phyloP scores from a whole-genome alignment of 352 stramenopile species.

The Globisporangium canariense region DNA sequence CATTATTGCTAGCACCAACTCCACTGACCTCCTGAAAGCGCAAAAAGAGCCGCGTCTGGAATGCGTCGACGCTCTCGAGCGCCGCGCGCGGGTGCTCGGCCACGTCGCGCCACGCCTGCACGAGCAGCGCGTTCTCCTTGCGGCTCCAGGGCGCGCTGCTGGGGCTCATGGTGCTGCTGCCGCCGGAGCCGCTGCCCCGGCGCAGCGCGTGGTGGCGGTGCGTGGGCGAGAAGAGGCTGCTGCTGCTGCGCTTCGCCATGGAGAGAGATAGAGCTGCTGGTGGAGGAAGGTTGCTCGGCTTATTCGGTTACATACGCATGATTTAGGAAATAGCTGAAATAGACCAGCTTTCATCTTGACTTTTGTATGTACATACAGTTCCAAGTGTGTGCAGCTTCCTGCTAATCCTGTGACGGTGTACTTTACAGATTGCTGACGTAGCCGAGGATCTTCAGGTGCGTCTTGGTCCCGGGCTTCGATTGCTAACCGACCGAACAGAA shows the following conservation, averaged over 20 bases:
- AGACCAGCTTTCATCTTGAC: no score
- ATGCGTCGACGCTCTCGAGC: conserved; percentile 16
- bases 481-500: no score
- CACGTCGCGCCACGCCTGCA: conserved; percentile 15
- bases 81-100: conserved; percentile 6
- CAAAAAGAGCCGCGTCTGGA: conserved; percentile 17
- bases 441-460: no score
- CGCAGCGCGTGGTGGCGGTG: conserved; percentile 7
- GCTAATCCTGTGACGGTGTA: no score
- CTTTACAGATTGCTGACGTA: no score
- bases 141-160: conserved; percentile 13
- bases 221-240: conserved; percentile 11
- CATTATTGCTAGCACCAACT: background rate
- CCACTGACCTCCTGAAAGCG: conserved; percentile 13
- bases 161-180: background rate
- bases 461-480: no score
- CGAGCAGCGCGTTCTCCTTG: conserved; percentile 9
- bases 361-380: no score
- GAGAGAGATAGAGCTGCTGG: no score
- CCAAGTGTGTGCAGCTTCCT: no score
- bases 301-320: no score
- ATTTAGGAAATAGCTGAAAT: no score
- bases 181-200: conserved; percentile 3
- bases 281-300: no score
- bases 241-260: conserved; percentile 5